These are phyloP conservation scores for Opeltia flavorubescens DNA, from an alignment of 495 filamentous ascomycete species.

Conservation along the genomic window DNA sequence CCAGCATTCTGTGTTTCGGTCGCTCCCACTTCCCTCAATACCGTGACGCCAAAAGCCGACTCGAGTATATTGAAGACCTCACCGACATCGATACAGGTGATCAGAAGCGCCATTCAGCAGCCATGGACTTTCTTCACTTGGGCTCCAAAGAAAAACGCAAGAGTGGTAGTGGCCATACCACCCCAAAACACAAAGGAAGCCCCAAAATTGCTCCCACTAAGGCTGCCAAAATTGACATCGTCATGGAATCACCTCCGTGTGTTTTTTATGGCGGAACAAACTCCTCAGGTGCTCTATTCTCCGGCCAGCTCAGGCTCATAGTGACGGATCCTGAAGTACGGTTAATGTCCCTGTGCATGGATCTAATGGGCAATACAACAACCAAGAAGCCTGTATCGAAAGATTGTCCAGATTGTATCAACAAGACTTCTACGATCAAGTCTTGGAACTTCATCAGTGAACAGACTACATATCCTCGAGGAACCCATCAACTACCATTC, in stretches of 20 bases:
- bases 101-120: not conserved
- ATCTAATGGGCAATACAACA: slow-evolving; percentile 47
- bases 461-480: slow-evolving; percentile 45
- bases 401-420: slow-evolving; percentile 65
- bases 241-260: slow-evolving; percentile 80
- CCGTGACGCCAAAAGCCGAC: not conserved
- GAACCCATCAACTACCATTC: slow-evolving; percentile 77
- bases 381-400: slow-evolving; percentile 65
- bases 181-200: slow-evolving; percentile 6
- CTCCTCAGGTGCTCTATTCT: slow-evolving; percentile 78
- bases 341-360: slow-evolving; percentile 57
- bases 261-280: slow-evolving; percentile 66
- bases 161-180: not conserved
- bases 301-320: slow-evolving; percentile 63
- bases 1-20: not conserved
- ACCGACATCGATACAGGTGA: not conserved
- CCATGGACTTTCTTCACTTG: slow-evolving; percentile 1
- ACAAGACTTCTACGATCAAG: slow-evolving; percentile 53
- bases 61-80: not conserved
- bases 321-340: slow-evolving; percentile 49
- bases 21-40: not conserved
- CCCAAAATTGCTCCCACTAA: slow-evolving; percentile 16
- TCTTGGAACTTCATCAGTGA: slow-evolving; percentile 67
- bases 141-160: slow-evolving; percentile 1
- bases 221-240: slow-evolving; percentile 51